phyloP scores from a whole-genome alignment of 345 rosid species.

The Dipteronia sinensis region DNA sequence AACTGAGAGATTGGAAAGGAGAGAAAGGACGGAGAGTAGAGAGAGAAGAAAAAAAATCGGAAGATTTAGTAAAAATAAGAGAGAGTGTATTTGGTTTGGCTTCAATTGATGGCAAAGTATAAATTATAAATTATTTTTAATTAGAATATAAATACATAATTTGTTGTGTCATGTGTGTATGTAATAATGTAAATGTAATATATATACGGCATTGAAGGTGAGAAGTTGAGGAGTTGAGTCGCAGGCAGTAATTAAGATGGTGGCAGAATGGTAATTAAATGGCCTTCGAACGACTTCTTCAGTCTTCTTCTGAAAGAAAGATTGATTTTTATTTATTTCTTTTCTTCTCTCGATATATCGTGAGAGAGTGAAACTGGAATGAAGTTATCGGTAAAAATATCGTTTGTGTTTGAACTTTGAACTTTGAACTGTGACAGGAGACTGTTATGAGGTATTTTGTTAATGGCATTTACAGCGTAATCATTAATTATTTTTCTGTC shows the following conservation, averaged over 20 bases:
- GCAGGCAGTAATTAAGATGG: conserved; percentile 23
- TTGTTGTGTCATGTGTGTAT: not conserved
- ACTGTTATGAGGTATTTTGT: not conserved
- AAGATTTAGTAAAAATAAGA: conserved; percentile 35
- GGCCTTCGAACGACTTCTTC: conserved; percentile 15
- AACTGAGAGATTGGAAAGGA: conserved; percentile 42
- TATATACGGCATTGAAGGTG: conserved; percentile 8
- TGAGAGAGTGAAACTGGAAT: not conserved
- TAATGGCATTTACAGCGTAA: conserved; percentile 18
- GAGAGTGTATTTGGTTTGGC: conserved; percentile 5
- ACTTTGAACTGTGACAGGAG: not conserved
- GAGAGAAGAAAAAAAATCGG: not conserved
- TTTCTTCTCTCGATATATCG: conserved; percentile 13
- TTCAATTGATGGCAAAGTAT: conserved; percentile 31
- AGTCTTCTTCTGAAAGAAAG: not conserved
- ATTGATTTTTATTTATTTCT: not conserved
- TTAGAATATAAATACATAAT: not conserved
- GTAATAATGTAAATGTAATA: not conserved
- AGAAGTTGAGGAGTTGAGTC: conserved; percentile 1
- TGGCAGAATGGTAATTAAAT: conserved; percentile 37
- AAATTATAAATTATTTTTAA: not conserved
- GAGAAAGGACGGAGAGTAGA: not conserved
- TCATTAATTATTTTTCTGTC: not conserved
- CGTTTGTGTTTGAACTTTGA: too few species aligned
- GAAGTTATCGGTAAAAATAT: conserved; percentile 21